Base-by-base conservation (phyloP, 2,329 filamentous ascomycete genomes). In the Cordyceps cicadae region DNA sequence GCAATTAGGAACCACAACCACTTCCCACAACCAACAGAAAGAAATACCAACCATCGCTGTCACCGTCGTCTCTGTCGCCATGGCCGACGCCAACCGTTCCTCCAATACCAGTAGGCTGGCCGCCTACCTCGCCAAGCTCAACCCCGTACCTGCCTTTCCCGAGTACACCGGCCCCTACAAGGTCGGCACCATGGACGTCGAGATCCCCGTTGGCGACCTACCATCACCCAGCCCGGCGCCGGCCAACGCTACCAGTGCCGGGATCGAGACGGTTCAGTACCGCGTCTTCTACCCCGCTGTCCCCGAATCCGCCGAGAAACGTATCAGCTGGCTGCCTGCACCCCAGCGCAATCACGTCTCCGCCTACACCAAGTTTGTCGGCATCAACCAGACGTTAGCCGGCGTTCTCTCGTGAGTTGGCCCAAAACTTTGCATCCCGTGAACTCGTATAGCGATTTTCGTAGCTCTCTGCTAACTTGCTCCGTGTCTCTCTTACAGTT, bases 221-320 rank as follows among this genome's bases (percentile, higher is more conserved):
- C 70, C 79, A 2, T 77, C 81, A 1, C 83, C 86, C 0, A 77
- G 81, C 24, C 75, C 79, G 3, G 72, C 77, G 8, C 82, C 84
- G 6, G 76, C 79, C 8, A 78, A 81, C 54, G 80, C 84, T 5
- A 73, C 74, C 60, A 77, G 79, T 5, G 73, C 74, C 60, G 77
- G 79, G 50, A 85, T 92, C 51, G 77, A 85, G 21, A 96, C 91
- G 0, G 79, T 95, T 29, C 87, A 89, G 61, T 94, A 90, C 71
- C 84, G 91, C 64, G 79, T 95, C 62, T 96, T 90, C 75, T 95
- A 95, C 70, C 91, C 91, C 1, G 86, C 87, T 24, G 75, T 77
- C 1, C 70, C 77, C 5, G 76, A 78, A 19, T 77, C 81, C 3
- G 72, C 74, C 56, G 79, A 83, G 67, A 83, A 83, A 67, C 79